Evolutionary conservation across 371 early-diverging fungal genomes (phyloP).

Genomic region (Mortierella sp.): DNA sequence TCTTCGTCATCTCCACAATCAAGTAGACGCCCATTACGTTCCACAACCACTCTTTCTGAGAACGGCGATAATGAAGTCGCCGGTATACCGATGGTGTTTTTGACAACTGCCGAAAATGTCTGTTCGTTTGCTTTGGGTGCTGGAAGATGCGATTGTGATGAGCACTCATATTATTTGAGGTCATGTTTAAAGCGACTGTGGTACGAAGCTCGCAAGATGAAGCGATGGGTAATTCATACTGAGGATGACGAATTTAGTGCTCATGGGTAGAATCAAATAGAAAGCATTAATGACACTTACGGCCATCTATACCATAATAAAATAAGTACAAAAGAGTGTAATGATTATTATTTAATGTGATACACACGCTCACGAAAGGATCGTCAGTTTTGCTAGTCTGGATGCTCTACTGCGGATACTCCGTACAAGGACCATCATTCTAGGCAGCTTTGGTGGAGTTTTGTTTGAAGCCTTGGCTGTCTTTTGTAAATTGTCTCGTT

Average conservation of each 20-base stretch:
- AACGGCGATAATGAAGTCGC: not conserved
- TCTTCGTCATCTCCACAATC: slow-evolving; percentile 6
- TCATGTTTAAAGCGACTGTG: slow-evolving; percentile 20
- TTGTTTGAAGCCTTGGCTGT: not conserved
- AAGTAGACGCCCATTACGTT: not conserved
- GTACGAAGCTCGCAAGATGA: slow-evolving; percentile 17
- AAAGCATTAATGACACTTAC: not conserved
- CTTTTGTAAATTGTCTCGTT: slow-evolving; percentile 4
- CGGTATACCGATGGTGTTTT: slow-evolving; percentile 28
- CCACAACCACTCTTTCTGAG: not conserved
- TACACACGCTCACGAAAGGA: slow-evolving; percentile 24
- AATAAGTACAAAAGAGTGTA: not conserved
- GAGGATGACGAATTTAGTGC: slow-evolving; percentile 16
- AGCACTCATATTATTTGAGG: slow-evolving; percentile 8
- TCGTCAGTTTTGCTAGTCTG: slow-evolving; percentile 38
- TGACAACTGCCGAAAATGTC: slow-evolving; percentile 21
- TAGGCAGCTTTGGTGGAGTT: slow-evolving; percentile 21
- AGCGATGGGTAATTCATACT: slow-evolving; percentile 17
- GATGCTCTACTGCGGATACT: slow-evolving; percentile 42
- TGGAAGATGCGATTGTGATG: slow-evolving; percentile 23
- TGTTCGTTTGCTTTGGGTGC: slow-evolving; percentile 24
- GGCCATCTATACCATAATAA: not conserved
- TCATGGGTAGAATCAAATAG: slow-evolving; percentile 1
- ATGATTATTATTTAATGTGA: not conserved
- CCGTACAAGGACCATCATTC: slow-evolving; percentile 49